Percentiles rank a stretch among this genome's conserved stretches.
These are phyloP conservation scores for Quercus cerris DNA, from an alignment of 306 rosid genomes.

Conservation along the genomic window DNA sequence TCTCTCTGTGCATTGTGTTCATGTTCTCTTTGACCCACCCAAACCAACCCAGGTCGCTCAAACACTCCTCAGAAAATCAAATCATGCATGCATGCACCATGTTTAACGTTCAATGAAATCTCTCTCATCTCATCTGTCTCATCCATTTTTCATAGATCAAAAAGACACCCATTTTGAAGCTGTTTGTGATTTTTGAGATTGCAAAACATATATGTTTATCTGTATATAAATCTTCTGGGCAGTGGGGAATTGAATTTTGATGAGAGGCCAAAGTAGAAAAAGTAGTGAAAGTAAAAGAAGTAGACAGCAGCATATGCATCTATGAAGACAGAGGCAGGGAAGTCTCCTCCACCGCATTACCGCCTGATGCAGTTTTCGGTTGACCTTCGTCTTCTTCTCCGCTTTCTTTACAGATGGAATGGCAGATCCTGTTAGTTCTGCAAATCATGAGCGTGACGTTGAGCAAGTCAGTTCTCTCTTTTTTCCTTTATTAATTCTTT, in stretches of 20 bases:
- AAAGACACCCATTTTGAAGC: slow-evolving; percentile 6
- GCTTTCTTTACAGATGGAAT: slow-evolving; percentile 85
- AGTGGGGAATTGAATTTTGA: slow-evolving; percentile 40
- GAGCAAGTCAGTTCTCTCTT: slow-evolving; percentile 66
- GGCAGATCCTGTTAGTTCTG: slow-evolving; percentile 78
- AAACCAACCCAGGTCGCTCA: neutral
- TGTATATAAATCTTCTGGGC: neutral
- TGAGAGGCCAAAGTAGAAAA: slow-evolving; percentile 70
- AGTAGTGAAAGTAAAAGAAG: slow-evolving; percentile 37
- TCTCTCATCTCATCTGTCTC: slow-evolving; percentile 17
- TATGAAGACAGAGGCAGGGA: slow-evolving; percentile 64
- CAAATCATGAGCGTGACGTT: slow-evolving; percentile 60
- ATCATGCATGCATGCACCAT: too few relatives aligned
- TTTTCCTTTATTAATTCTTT: neutral
- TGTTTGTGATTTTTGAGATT: neutral
- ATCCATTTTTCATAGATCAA: slow-evolving; percentile 3
- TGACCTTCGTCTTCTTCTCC: slow-evolving; percentile 47
- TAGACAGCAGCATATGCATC: slow-evolving; percentile 38
- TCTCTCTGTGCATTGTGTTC: slow-evolving; percentile 23
- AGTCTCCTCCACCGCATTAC: slow-evolving; percentile 34
- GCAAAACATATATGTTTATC: too few relatives aligned
- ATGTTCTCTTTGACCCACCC: slow-evolving; percentile 12
- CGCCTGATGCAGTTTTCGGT: slow-evolving; percentile 57
- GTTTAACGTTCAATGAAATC: neutral
- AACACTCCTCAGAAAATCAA: slow-evolving; percentile 8